Evolutionary conservation across 768 basidiomycete genomes (phyloP).

Genomic region (Tulasnella sp.): DNA sequence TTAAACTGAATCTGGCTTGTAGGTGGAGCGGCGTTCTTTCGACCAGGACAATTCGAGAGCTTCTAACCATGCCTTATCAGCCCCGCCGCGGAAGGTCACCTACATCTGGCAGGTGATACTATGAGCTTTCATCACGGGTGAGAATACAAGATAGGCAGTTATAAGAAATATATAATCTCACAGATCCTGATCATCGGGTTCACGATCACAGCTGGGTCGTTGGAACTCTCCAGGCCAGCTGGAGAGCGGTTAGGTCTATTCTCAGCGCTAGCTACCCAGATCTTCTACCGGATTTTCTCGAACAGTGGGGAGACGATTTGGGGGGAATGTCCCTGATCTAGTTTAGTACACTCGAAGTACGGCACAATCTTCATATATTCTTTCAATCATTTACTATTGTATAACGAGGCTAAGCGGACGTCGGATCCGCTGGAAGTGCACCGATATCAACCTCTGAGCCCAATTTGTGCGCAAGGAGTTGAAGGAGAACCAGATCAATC

Average conservation of each 20-base stretch:
- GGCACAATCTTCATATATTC: too few species aligned
- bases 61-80: slow-evolving; percentile 44
- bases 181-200: neutral
- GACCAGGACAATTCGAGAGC: slow-evolving; percentile 48
- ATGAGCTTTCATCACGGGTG: slow-evolving; percentile 47
- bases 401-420: too few species aligned
- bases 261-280: slow-evolving; percentile 2
- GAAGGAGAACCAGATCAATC: too few species aligned
- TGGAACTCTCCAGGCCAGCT: slow-evolving; percentile 47
- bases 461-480: too few species aligned
- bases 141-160: neutral
- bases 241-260: neutral
- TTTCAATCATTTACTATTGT: too few species aligned
- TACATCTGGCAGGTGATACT: slow-evolving; percentile 49
- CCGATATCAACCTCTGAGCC: too few species aligned
- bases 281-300: neutral
- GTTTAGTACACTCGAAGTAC: neutral
- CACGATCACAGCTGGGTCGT: slow-evolving; percentile 44
- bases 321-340: neutral
- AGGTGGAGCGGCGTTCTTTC: slow-evolving; percentile 51
- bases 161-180: too few species aligned
- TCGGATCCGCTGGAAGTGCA: too few species aligned
- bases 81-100: slow-evolving; percentile 42
- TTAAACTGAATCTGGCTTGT: neutral
- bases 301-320: neutral